phyloP scores from a whole-genome alignment of 192 early-diverging fungal genomes.

The Coemansia sp. region DNA sequence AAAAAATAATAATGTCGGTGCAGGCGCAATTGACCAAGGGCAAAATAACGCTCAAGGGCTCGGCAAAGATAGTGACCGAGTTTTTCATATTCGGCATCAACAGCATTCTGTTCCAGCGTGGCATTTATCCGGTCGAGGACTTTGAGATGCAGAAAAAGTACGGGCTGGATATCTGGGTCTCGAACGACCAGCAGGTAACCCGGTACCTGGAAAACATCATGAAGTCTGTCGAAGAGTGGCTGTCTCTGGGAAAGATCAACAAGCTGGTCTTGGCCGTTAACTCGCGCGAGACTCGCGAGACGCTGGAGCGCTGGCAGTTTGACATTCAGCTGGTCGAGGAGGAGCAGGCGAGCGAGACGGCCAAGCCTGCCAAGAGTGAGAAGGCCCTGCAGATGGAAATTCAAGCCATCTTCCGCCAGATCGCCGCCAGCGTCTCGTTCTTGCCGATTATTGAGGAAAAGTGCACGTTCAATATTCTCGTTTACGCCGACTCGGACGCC shows the following conservation, averaged over 20 bases:
- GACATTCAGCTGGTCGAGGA: constrained; percentile 71
- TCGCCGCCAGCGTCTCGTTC: constrained; percentile 86
- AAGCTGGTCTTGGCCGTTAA: constrained; percentile 87
- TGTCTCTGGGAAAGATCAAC: constrained; percentile 66
- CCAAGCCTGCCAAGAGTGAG: constrained; percentile 40
- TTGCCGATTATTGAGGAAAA: constrained; percentile 84
- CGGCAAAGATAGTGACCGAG: constrained; percentile 79
- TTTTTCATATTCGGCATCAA: constrained; percentile 87
- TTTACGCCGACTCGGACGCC: constrained; percentile 82
- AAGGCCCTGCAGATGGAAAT: constrained; percentile 65
- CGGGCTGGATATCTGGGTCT: constrained; percentile 79
- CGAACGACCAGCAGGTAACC: constrained; percentile 68
- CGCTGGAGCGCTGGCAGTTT: constrained; percentile 93
- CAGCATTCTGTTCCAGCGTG: constrained; percentile 90
- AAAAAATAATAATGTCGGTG: constrained; percentile 28
- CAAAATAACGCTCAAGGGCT: constrained; percentile 81
- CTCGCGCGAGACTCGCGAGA: constrained; percentile 77
- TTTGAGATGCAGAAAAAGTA: constrained; percentile 86
- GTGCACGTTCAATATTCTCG: constrained; percentile 90
- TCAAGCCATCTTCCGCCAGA: constrained; percentile 87
- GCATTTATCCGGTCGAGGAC: constrained; percentile 89
- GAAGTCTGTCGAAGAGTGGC: constrained; percentile 79
- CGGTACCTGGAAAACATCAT: constrained; percentile 75
- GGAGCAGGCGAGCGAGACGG: constrained; percentile 8
- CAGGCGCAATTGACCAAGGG: constrained; percentile 52